Conservation (phyloP, 139 green algal species). For the Klebsormidium nitens region DNA sequence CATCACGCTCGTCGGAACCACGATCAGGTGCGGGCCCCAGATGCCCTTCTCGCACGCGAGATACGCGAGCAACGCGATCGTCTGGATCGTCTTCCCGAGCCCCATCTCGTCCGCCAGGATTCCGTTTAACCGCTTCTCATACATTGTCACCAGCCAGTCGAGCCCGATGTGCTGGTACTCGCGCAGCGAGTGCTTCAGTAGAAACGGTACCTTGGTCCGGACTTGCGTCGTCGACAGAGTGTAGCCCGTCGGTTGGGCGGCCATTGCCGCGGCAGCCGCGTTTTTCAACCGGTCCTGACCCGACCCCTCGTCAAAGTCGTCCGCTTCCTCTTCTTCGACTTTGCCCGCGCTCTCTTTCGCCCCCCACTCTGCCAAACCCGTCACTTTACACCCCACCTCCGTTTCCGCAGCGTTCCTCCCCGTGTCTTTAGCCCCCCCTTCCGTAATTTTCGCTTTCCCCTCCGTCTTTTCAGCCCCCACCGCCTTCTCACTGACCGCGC, state of each 20-base stretch:
- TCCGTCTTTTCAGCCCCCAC: too few species aligned
- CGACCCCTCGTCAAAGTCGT: conserved; percentile 11
- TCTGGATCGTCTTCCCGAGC: conserved; percentile 93
- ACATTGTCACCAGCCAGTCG: conserved; percentile 94
- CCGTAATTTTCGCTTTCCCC: too few species aligned
- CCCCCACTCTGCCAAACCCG: too few species aligned
- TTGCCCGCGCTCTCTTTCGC: background rate
- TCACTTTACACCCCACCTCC: too few species aligned
- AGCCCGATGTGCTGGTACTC: conserved; percentile 96
- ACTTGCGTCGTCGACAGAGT: conserved; percentile 69
- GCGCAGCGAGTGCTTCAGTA: conserved; percentile 82
- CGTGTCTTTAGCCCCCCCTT: too few species aligned
- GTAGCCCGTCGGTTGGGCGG: conserved; percentile 64
- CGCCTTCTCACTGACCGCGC: too few species aligned
- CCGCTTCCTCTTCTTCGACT: background rate
- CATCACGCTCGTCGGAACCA: conserved; percentile 87
- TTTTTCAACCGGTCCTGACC: conserved; percentile 15
- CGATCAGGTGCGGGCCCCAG: conserved; percentile 92
- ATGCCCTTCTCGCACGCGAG: conserved; percentile 77
- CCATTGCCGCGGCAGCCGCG: conserved; percentile 40
- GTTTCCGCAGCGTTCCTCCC: too few species aligned
- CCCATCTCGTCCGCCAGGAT: conserved; percentile 95
- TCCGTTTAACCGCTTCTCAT: conserved; percentile 82
- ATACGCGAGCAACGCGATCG: conserved; percentile 86
- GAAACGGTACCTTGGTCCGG: conserved; percentile 68